phyloP scores from a whole-genome alignment of 2,329 filamentous ascomycete genomes.

The Sphaerulina musiva region DNA sequence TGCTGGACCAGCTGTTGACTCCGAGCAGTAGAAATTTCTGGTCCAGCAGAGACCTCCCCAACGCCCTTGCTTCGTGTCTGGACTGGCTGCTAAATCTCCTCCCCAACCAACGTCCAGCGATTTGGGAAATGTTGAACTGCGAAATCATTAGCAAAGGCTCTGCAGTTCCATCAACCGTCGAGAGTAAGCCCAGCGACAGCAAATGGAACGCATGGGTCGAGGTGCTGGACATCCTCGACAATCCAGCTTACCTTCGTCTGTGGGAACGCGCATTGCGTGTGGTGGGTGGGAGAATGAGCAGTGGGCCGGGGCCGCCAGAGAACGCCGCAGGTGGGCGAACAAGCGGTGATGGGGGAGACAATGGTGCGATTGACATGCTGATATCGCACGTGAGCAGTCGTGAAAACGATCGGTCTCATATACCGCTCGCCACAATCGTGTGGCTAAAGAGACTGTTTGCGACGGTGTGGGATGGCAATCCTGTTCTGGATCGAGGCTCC shows the following conservation, averaged over 20 bases:
- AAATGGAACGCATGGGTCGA: conserved; percentile 16
- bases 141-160: conserved; percentile 20
- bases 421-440: conserved; percentile 3
- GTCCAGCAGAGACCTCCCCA: conserved; percentile 8
- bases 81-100: conserved; percentile 11
- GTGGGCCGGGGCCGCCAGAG: not conserved
- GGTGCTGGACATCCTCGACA: conserved; percentile 15
- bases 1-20: not conserved
- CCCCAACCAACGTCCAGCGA: conserved; percentile 5
- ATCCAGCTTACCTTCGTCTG: conserved; percentile 14
- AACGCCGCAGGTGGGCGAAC: not conserved
- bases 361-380: not conserved
- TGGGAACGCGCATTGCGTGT: conserved; percentile 7
- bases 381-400: not conserved
- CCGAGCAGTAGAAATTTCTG: not conserved
- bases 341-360: no score
- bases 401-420: not conserved
- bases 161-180: conserved; percentile 11
- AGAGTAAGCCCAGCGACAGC: conserved; percentile 15
- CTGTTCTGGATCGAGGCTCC: conserved; percentile 3
- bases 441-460: conserved; percentile 21
- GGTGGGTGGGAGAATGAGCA: not conserved
- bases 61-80: conserved; percentile 6
- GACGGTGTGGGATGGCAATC: conserved; percentile 12
- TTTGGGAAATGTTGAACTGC: conserved; percentile 16